These are phyloP conservation scores for Phyllosticta citribraziliensis DNA, from an alignment of 2,329 filamentous ascomycete genomes.

Conservation along the genomic window DNA sequence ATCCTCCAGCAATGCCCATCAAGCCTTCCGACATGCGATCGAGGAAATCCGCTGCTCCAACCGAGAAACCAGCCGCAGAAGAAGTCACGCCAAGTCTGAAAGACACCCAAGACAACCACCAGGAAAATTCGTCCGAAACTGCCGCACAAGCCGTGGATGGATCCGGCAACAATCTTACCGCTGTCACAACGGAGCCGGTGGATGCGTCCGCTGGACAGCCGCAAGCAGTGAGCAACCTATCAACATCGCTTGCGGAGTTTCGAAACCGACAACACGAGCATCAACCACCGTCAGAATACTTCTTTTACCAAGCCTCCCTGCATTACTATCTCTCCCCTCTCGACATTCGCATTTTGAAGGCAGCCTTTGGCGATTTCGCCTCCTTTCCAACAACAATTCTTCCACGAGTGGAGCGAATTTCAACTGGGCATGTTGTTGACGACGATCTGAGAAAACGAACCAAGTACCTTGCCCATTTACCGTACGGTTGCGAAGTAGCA, in stretches of 20 bases:
- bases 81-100: not conserved
- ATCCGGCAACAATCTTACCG: not conserved
- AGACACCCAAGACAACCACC: not conserved
- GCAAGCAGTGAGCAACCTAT: conserved; percentile 4
- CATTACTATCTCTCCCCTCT: conserved; percentile 86
- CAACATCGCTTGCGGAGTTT: conserved; percentile 7
- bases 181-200: not conserved
- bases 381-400: conserved; percentile 77
- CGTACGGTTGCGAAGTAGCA: conserved; percentile 80
- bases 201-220: not conserved
- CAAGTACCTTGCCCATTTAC: conserved; percentile 80
- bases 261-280: conserved; percentile 31
- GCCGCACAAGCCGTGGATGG: not conserved
- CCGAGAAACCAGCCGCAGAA: not conserved
- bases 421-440: conserved; percentile 77
- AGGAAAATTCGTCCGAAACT: not conserved
- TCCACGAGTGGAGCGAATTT: conserved; percentile 80
- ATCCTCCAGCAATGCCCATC: conserved; percentile 46
- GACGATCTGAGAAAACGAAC: conserved; percentile 73
- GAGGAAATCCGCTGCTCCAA: conserved; percentile 30
- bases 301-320: conserved; percentile 78
- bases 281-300: conserved; percentile 50
- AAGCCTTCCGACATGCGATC: conserved; percentile 42
- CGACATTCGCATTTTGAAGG: conserved; percentile 85
- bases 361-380: conserved; percentile 75